Conservation (phyloP, 768 basidiomycete species). For the Mycena epipterygia region DNA sequence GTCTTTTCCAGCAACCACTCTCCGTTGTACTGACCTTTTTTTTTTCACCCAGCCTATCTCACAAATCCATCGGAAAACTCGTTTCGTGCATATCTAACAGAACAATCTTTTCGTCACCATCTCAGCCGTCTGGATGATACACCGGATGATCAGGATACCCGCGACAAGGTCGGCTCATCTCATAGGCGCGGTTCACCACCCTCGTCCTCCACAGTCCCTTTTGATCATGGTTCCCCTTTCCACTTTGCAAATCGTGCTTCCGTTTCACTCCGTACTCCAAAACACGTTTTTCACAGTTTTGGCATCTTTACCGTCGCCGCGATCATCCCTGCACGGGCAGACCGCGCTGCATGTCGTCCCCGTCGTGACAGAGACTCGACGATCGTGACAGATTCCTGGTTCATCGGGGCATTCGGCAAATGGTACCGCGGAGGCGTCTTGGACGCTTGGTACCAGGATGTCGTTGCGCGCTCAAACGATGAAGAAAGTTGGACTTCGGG, state of each 20-base stretch:
- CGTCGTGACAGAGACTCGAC: conserved; percentile 59
- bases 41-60: conserved; percentile 78
- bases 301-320: conserved; percentile 90
- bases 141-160: conserved; percentile 61
- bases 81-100: conserved; percentile 96
- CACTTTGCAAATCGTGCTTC: conserved; percentile 95
- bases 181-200: conserved; percentile 42
- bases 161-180: conserved; percentile 42
- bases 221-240: conserved; percentile 65
- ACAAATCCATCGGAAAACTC: conserved; percentile 96
- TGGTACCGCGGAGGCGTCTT: conserved; percentile 93
- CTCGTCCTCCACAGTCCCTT: conserved; percentile 42
- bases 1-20: background rate
- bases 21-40: conserved; percentile 28
- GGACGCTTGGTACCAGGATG: conserved; percentile 84
- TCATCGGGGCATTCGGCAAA: conserved; percentile 89
- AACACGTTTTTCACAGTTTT: conserved; percentile 88
- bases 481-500: conserved; percentile 85
- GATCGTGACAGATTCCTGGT: conserved; percentile 85
- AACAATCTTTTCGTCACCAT: conserved; percentile 96
- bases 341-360: conserved; percentile 40
- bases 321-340: conserved; percentile 65
- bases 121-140: conserved; percentile 86
- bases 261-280: conserved; percentile 92
- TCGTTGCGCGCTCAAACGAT: conserved; percentile 72